Conservation (phyloP, 805 yeast genomes). For the Isabelozyma rhagii region DNA sequence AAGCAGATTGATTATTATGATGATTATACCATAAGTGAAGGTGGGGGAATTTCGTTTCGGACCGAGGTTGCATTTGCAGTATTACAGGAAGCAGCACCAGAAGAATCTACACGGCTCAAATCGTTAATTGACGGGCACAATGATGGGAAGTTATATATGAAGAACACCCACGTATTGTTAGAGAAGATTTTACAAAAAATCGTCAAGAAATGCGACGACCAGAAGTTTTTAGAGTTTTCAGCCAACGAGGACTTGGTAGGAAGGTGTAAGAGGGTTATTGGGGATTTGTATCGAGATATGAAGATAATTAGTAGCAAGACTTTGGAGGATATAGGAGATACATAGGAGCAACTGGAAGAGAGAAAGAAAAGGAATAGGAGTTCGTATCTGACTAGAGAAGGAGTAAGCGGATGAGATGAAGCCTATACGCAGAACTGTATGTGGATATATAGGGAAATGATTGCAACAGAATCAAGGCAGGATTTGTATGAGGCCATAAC, state of each 20-base stretch:
- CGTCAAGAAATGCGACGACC: constrained; percentile 17
- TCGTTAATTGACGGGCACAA: constrained; percentile 44
- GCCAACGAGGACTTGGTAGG: constrained; percentile 12
- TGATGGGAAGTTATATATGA: constrained; percentile 43
- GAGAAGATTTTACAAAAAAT: constrained; percentile 28
- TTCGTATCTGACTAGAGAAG: too few relatives aligned
- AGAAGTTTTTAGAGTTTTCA: constrained; percentile 12
- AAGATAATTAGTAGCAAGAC: constrained; percentile 18
- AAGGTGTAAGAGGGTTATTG: constrained; percentile 15
- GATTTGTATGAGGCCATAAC: too few relatives aligned
- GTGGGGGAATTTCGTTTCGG: constrained; percentile 62
- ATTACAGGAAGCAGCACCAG: constrained; percentile 34
- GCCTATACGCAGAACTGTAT: too few relatives aligned
- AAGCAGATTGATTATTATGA: constrained; percentile 58
- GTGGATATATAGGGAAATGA: too few relatives aligned
- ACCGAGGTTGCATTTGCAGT: constrained; percentile 73
- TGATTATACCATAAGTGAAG: constrained; percentile 62
- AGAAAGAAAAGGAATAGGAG: too few relatives aligned
- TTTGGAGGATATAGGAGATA: background rate
- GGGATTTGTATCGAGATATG: constrained; percentile 22
- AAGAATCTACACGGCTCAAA: constrained; percentile 27
- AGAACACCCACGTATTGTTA: constrained; percentile 25
- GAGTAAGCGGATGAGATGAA: too few relatives aligned
- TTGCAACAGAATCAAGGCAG: too few relatives aligned
- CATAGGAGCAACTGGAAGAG: background rate